Evolutionary conservation across 208 protist genomes (phyloP).

Genomic region (Balamuthia mandrillaris): DNA sequence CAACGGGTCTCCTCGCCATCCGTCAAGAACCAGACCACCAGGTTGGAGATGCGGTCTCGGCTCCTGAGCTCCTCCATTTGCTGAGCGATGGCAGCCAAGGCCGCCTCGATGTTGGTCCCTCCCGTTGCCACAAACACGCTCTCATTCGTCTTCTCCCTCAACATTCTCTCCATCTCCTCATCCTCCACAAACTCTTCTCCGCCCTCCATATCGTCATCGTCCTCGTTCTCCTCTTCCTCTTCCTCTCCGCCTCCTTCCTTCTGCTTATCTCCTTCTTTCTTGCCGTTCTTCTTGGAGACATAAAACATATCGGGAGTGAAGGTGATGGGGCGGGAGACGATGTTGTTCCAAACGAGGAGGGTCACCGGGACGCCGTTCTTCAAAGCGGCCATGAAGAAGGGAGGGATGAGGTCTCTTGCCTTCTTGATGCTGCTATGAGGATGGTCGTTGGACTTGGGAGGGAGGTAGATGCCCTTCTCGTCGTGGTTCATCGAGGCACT

Average conservation of each 20-base stretch:
- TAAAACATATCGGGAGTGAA: constrained; percentile 22
- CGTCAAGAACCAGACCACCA: constrained; percentile 40
- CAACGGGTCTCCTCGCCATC: constrained; percentile 39
- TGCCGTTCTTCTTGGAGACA: not conserved
- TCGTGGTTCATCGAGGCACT: constrained; percentile 44
- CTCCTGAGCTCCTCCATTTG: not conserved
- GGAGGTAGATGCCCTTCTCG: constrained; percentile 18
- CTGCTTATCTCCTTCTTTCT: not conserved
- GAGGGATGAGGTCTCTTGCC: not conserved
- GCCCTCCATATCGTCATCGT: not conserved
- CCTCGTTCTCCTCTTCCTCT: not conserved
- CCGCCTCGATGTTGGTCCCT: constrained; percentile 35
- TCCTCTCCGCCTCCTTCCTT: too few species aligned
- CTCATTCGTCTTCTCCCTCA: not conserved
- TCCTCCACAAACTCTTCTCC: not conserved
- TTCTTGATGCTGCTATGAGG: not conserved
- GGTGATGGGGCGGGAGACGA: not conserved
- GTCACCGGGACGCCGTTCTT: constrained; percentile 14
- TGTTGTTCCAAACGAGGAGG: constrained; percentile 26
- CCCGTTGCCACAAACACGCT: constrained; percentile 20
- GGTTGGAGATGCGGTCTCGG: not conserved
- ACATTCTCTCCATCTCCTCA: not conserved
- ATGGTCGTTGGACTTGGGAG: constrained; percentile 25
- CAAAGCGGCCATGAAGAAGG: not conserved
- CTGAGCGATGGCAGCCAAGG: not conserved